These are phyloP conservation scores for Gymnopus androsaceus DNA, from an alignment of 1,284 basidiomycete species.

Conservation along the genomic window DNA sequence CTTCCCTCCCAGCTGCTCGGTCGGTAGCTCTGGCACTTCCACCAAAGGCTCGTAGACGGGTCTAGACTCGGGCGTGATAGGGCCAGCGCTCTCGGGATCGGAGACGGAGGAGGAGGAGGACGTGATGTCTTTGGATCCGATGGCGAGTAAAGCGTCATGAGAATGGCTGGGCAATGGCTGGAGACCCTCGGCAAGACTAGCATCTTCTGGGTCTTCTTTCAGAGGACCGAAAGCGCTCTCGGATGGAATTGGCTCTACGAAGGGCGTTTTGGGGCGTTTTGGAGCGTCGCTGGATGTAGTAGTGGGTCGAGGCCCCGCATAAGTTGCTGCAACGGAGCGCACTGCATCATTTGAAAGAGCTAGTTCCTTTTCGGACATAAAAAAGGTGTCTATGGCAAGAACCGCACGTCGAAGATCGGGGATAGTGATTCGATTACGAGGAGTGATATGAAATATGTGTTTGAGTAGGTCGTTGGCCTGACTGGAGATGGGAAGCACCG, in stretches of 20 bases:
- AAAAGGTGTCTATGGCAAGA: slow-evolving; percentile 64
- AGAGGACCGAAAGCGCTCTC: slow-evolving; percentile 13
- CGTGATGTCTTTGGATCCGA: slow-evolving; percentile 13
- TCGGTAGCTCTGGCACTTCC: slow-evolving; percentile 42
- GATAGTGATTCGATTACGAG: slow-evolving; percentile 60
- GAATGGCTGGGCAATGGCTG: slow-evolving; percentile 15
- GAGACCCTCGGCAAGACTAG: slow-evolving; percentile 34
- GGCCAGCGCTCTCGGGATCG: slow-evolving; percentile 41
- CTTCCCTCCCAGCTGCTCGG: slow-evolving; percentile 28
- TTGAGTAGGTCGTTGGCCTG: slow-evolving; percentile 58
- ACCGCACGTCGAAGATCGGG: slow-evolving; percentile 62
- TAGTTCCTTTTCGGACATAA: slow-evolving; percentile 58
- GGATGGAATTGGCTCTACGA: not conserved
- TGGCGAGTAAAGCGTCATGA: slow-evolving; percentile 11
- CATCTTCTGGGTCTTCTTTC: slow-evolving; percentile 34
- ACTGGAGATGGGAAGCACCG: slow-evolving; percentile 71
- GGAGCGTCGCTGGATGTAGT: slow-evolving; percentile 1
- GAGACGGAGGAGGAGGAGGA: slow-evolving; percentile 24
- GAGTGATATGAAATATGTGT: slow-evolving; percentile 57
- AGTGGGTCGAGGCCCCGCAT: slow-evolving; percentile 13
- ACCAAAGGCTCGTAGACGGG: slow-evolving; percentile 39
- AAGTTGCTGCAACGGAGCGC: slow-evolving; percentile 20
- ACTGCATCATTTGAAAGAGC: slow-evolving; percentile 33
- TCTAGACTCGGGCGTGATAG: slow-evolving; percentile 48
- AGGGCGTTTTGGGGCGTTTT: not conserved